Conservation (phyloP, 2,329 filamentous ascomycete genomes). For the Aspergillus clavatus region DNA sequence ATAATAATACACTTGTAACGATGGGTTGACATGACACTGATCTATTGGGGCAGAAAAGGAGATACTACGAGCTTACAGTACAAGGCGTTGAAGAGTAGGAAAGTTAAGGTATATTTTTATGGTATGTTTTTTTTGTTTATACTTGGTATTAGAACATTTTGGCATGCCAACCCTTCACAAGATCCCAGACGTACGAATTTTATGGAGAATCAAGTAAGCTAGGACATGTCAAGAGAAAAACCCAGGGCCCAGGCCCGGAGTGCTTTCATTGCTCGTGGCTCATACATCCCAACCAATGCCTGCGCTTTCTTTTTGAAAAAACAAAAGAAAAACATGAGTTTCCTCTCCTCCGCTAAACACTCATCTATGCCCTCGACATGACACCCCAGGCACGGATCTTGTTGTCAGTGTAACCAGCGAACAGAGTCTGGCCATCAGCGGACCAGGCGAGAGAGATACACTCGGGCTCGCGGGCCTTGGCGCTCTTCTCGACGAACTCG, state of each 20-base stretch:
- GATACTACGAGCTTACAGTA: too few relatives aligned
- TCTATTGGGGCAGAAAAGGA: too few relatives aligned
- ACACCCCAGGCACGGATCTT: slow-evolving; percentile 97
- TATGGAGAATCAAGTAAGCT: slow-evolving; percentile 33
- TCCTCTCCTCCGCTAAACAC: slow-evolving; percentile 16
- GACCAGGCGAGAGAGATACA: slow-evolving; percentile 96
- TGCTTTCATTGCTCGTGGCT: slow-evolving; percentile 43
- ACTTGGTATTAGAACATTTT: slow-evolving; percentile 40
- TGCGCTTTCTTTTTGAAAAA: slow-evolving; percentile 34
- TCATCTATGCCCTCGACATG: slow-evolving; percentile 78
- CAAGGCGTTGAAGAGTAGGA: slow-evolving; percentile 1
- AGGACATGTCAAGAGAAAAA: slow-evolving; percentile 35
- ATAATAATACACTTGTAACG: too few relatives aligned
- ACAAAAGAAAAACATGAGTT: slow-evolving; percentile 25
- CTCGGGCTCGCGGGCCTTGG: slow-evolving; percentile 99
- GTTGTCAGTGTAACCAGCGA: slow-evolving; percentile 99
- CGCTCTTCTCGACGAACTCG: slow-evolving; percentile 90
- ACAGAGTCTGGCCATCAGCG: slow-evolving; percentile 97
- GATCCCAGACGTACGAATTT: slow-evolving; percentile 31
- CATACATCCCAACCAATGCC: slow-evolving; percentile 40
- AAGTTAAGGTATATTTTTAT: background rate
- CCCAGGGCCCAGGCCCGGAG: slow-evolving; percentile 20
- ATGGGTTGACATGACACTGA: too few relatives aligned
- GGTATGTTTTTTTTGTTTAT: slow-evolving; percentile 29
- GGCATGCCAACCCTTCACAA: slow-evolving; percentile 28